Percentiles rank a stretch among this genome's conserved stretches.
Conservation (phyloP, 805 yeast species). For the Spathaspora sp. region DNA sequence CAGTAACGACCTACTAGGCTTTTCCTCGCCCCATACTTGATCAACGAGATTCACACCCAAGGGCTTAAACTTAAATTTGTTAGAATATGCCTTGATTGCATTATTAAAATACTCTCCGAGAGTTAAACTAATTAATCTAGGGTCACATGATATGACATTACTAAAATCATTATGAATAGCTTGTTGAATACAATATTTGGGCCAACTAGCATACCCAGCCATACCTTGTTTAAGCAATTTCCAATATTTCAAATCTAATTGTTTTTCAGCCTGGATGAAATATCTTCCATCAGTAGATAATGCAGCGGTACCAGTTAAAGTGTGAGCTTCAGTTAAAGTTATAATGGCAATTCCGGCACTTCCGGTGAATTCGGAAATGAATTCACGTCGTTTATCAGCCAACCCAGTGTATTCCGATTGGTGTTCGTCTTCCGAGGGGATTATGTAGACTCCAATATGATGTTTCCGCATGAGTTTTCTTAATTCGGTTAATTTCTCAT, state of each 20-base stretch:
- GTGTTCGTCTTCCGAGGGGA: slow-evolving; percentile 91
- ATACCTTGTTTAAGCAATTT: slow-evolving; percentile 72
- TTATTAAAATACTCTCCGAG: slow-evolving; percentile 40
- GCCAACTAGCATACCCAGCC: slow-evolving; percentile 74
- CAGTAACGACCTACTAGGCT: slow-evolving; percentile 29
- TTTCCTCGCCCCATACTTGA: slow-evolving; percentile 33
- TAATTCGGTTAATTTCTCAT: slow-evolving; percentile 54
- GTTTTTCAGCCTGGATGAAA: slow-evolving; percentile 83
- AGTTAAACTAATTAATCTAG: slow-evolving; percentile 58
- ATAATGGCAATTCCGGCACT: slow-evolving; percentile 92
- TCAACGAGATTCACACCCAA: slow-evolving; percentile 33
- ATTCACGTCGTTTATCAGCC: slow-evolving; percentile 79
- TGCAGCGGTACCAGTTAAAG: slow-evolving; percentile 63
- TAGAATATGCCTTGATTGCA: slow-evolving; percentile 14
- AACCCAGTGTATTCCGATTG: slow-evolving; percentile 84
- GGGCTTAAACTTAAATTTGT: slow-evolving; percentile 28
- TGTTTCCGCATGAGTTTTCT: slow-evolving; percentile 61
- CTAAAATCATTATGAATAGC: slow-evolving; percentile 48
- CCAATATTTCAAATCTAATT: slow-evolving; percentile 75
- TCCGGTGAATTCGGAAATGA: slow-evolving; percentile 86
- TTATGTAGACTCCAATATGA: slow-evolving; percentile 67
- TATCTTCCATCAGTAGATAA: slow-evolving; percentile 94
- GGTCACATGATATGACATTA: slow-evolving; percentile 77
- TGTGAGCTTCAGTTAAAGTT: slow-evolving; percentile 44
- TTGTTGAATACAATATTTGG: slow-evolving; percentile 59